phyloP scores from a whole-genome alignment of 306 rosid genomes.

The Castanea sativa region DNA sequence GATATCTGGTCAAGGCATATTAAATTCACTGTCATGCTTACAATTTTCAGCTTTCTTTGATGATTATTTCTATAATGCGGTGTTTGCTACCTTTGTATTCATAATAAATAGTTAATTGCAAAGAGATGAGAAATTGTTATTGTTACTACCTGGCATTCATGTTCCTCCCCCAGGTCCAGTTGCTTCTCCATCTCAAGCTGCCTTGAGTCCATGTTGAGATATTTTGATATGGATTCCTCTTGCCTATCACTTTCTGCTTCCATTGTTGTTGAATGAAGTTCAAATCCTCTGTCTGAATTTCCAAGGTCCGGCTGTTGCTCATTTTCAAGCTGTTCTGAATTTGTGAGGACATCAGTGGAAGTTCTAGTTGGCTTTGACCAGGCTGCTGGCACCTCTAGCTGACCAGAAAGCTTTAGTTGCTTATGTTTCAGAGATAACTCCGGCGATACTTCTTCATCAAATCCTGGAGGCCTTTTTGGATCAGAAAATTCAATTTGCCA shows the following conservation, averaged over 20 bases:
- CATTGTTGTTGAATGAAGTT: not conserved
- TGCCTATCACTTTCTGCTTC: not conserved
- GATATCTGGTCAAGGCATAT: not conserved
- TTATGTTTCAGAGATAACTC: not conserved
- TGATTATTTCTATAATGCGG: not conserved
- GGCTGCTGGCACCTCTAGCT: not conserved
- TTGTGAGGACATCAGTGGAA: not conserved
- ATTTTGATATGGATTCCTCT: not conserved
- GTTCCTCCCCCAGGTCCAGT: not conserved
- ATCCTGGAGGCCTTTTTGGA: not conserved
- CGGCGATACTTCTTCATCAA: not conserved
- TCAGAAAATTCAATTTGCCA: not conserved
- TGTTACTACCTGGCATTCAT: not conserved
- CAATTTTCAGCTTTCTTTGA: not conserved
- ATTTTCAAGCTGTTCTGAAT: not conserved
- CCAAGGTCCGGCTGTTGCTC: not conserved
- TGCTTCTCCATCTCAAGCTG: not conserved
- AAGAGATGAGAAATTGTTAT: not conserved
- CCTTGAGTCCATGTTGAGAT: not conserved
- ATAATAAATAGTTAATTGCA: not conserved
- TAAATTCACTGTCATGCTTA: not conserved
- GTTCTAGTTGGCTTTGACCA: not conserved
- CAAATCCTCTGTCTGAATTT: not conserved
- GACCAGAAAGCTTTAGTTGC: not conserved
- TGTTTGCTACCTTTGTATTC: not conserved